Base-by-base conservation (phyloP, 1,139 yeast genomes). In the Magnusiomyces sp. region DNA sequence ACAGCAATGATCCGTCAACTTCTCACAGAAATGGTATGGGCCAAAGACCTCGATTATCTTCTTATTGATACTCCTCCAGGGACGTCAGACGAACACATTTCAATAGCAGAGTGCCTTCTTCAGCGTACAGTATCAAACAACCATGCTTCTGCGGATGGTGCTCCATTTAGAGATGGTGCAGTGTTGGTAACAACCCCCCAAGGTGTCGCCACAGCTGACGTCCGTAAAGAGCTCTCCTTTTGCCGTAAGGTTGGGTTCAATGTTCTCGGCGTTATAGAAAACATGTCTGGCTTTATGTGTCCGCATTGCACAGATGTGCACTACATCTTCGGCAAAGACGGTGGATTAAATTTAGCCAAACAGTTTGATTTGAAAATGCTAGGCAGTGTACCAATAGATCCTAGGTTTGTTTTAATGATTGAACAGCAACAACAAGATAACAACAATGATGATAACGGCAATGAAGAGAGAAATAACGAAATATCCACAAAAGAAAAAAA, bases 31-130 rank as follows among this genome's bases (percentile, higher is more conserved):
- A 96, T 92, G 1, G 79, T 79, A 17, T 94, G 98, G 98, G 95
- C 89, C 0, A n/a, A n/a, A n/a, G 76, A 75, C 16, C 62, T 72
- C 45, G 97, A 90, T 65, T 94, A 87, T 62, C 69, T 94, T 51
- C 70, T 94, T 42, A 90, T 94, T 7, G 99, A 94, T 62, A 92
- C 99, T 0, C 99, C 99, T 0, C 99, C 99, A 0, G 99, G 99
- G 0, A 92, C 99, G 0, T 84, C 95, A 0, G 99, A 94, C 65
- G 99, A 94, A 65, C 99, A 94, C 66, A 92, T 94, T 43, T 90
- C 97, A 2, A 83, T 94, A 32, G 97, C 97, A 1, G 97, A 94
- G 64, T 95, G 88, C 63, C 73, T 92, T 47, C n/a, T n/a, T n/a
- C n/a, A n/a, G n/a, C n/a, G n/a, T n/a, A n/a, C n/a, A n/a, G n/a